Base-by-base conservation (phyloP, 352 stramenopile species). In the Pythium myriotylum region DNA sequence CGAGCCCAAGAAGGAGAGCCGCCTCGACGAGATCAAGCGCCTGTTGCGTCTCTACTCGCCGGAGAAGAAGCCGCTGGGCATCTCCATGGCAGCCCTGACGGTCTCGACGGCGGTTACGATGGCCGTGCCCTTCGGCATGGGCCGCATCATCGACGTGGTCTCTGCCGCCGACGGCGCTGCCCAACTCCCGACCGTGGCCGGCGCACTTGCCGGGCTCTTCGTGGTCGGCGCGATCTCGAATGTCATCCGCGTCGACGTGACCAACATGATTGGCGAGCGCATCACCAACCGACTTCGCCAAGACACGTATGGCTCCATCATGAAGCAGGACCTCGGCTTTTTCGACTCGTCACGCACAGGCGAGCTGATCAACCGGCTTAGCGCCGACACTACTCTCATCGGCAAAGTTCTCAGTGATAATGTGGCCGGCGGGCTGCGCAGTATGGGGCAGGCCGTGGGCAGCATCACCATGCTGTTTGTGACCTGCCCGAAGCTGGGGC, bases 331-430 rank as follows among this genome's bases (percentile, higher is more conserved):
- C 47, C 59, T 95, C 29, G 77, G 74, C 12, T 98, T 97, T 73
- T 98, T 98, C 45, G 94, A 98, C 72, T 27, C 59, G 17, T 91
- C 78, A 6, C 83, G 89, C 54, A 96, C 90, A 3, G 94, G 94
- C 10, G 93, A 98, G 57, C 79, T 98, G 27, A 65, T 98, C 5
- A 98, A 97, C 47, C 76, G 93, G 0, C 66, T 98, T 10, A 93
- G 92, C 32, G 85, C 89, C 33, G 94, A 98, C 70, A 94, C 91
- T 55, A 91, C 88, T 53, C 70, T 97, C 26, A 85, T 98, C 45
- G 91, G 96, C 39, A 95, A 94, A 55, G 87, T 96, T n/a, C 69
- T 98, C 43, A 98, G 92, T 42, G 92, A 96, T 46, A 93, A 98
- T 57, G 79, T 97, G 4, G 73, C 76, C 2, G 40, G 77, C 13